Conservation (phyloP, 2,329 filamentous ascomycete genomes). For the Oidium heveae region DNA sequence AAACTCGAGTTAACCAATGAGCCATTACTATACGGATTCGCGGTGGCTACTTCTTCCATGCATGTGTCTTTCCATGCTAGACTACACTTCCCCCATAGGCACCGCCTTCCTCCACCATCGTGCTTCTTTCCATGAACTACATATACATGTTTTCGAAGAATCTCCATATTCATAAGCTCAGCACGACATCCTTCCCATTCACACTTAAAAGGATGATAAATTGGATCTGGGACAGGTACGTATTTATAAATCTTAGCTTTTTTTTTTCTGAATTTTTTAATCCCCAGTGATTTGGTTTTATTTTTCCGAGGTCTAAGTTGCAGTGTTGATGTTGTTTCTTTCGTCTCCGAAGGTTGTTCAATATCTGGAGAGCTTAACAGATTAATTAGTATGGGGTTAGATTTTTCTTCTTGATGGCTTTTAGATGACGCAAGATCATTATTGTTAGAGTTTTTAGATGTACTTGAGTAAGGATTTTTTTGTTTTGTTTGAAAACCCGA, state of each 20-base stretch:
- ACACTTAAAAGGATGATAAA: slow-evolving; percentile 28
- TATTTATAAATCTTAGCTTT: background rate
- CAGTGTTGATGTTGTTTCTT: background rate
- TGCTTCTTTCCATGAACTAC: slow-evolving; percentile 20
- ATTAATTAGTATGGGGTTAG: background rate
- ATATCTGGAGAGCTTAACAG: background rate
- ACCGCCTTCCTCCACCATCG: slow-evolving; percentile 10
- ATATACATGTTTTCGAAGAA: slow-evolving; percentile 26
- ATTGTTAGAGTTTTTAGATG: background rate
- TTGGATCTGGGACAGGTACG: slow-evolving; percentile 13
- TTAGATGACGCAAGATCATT: background rate
- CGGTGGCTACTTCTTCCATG: slow-evolving; percentile 1
- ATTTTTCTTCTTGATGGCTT: background rate
- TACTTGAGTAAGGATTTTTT: background rate
- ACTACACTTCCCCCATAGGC: slow-evolving; percentile 19
- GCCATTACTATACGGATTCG: background rate
- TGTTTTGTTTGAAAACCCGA: background rate
- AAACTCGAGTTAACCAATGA: background rate
- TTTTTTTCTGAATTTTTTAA: background rate
- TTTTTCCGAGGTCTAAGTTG: background rate
- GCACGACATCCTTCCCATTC: slow-evolving; percentile 34
- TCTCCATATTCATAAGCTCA: slow-evolving; percentile 36
- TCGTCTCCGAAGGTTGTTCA: background rate
- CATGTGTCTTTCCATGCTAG: background rate
- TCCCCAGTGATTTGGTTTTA: background rate